Evolutionary conservation across 2,329 filamentous ascomycete genomes (phyloP), one percentile per base, ranked within the genome.

Genomic region (Xenosphaeropsis pyriputrescens): DNA sequence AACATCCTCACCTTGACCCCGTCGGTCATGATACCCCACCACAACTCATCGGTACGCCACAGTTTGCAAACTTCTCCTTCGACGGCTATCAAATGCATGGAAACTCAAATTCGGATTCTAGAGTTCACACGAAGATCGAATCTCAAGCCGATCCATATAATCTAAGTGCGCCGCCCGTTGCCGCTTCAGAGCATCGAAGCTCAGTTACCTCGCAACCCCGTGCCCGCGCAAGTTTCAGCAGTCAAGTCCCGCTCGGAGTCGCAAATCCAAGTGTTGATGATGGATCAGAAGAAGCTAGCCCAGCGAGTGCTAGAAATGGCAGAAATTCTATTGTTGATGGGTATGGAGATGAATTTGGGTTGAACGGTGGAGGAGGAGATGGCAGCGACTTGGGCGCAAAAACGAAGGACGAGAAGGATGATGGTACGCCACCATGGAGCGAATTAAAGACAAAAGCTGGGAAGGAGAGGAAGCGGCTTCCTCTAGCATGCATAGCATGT

Each of bases 401-500:
- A 48, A 49, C 57, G 26, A 75, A 71, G 50, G 71, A 75, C 36
- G 68, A 73, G 42, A 76, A 74, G 45, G 57, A 65, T 5, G 72
- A 73, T 36, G 63, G 68, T 7, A 63, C 70, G 7, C 76, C 79
- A 12, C 65, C 78, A 12, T 89, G 83, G 83, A 88, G 75, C 49
- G 83, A 89, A 54, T 64, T 88, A 45, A 89, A 89, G 58, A 89
- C 83, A 3, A 89, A 89, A 57, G 91, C 91, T 2, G 91, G 91
- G 13, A 98, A 96, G 58, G 91, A 96, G 57, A 75, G 91, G 37
- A 96, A 96, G 59, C 72, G 91, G 32, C 63, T 98, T 26, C 91
- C 91, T 2, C 66, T 96, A 37, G 91, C 91, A 13, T 98, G 91
- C 56, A 95, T 96, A 50, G 88, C 88, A 29, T 98, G 91, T 54